Evolutionary conservation across 345 rosid species (phyloP), one percentile per base, ranked within the genome.

Genomic region (Populus deltoides): DNA sequence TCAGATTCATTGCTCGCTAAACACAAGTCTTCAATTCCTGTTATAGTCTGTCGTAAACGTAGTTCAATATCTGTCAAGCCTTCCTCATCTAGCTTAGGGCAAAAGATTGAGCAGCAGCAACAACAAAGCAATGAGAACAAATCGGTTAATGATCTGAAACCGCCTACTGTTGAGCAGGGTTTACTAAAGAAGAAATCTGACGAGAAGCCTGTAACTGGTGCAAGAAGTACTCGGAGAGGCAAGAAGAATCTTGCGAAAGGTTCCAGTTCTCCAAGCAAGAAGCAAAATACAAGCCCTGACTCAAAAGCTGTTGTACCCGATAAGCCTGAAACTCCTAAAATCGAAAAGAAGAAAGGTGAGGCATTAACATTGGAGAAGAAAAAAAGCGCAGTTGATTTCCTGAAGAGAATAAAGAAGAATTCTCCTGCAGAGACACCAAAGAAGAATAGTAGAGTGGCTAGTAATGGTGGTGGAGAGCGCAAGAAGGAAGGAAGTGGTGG

Each of bases 311-410:
- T 55, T 2, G 62, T 43, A 35, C 69, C 74, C 49, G 79, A 53
- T 11, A 77, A 24, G 47, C 49, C 70, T 5, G 80, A 77, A 79
- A 16, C 55, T 25, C 69, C 80, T 3, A 80, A 85, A 55, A 73
- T 69, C 22, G 29, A 81, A 13, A 84, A 77, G 55, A 76, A 85
- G 82, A 88, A 85, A 78, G 53, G 62, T 0, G 85, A 80, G 53
- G 80, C 77, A 10, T 57, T 77, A 38, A 62, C 87, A 8, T 73
- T 81, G 53, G 89, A 86, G 25, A 93, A 91, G 85, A 91, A 87
- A 86, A 81, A 86, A 82, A 87, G 92, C 31, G 91, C 87, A 3
- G 94, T 87, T 29, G 92, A 90, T 84, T 92, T 91, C 88, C 84
- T 91, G 82, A 87, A 90, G 79, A 88, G 92, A 68, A 81, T 92